Evolutionary conservation across 2,329 filamentous ascomycete species (phyloP).

Genomic region (Ophiostoma sp.): DNA sequence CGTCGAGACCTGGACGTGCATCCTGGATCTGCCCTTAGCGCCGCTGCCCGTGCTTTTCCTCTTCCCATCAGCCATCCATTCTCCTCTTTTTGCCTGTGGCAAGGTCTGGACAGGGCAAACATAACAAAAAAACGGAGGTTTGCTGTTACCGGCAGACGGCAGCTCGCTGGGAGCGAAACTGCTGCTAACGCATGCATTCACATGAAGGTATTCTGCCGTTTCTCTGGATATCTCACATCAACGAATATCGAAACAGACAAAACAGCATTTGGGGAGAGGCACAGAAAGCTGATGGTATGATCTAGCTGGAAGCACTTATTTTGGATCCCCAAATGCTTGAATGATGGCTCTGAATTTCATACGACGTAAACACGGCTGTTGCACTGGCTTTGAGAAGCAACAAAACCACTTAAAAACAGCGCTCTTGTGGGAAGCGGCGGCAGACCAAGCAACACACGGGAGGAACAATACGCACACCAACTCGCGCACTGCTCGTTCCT

Average conservation of each 20-base stretch:
- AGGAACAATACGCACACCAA: background rate
- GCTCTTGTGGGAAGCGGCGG: conserved; percentile 4
- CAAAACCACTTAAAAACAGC: background rate
- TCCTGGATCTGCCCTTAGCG: conserved; percentile 26
- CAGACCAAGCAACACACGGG: conserved; percentile 8
- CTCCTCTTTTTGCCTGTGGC: conserved; percentile 8
- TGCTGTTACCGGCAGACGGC: background rate
- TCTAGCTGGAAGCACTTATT: background rate
- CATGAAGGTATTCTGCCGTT: background rate
- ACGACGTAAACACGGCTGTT: background rate
- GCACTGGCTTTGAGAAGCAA: background rate
- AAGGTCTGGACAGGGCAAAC: background rate
- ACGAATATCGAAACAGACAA: background rate
- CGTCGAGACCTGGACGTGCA: conserved; percentile 23
- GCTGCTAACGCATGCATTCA: conserved; percentile 9
- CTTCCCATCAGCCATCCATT: background rate
- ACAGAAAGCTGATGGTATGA: background rate
- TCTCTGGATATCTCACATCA: background rate
- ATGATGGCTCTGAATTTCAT: background rate
- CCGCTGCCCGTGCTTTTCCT: conserved; percentile 23
- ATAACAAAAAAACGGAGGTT: conserved; percentile 14
- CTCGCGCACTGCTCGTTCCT: conserved; percentile 8
- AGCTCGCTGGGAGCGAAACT: conserved; percentile 1
- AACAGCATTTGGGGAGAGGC: background rate
- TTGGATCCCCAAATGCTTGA: background rate